Evolutionary conservation across 2,329 filamentous ascomycete genomes (phyloP).

Genomic region (Davidsoniella virescens): DNA sequence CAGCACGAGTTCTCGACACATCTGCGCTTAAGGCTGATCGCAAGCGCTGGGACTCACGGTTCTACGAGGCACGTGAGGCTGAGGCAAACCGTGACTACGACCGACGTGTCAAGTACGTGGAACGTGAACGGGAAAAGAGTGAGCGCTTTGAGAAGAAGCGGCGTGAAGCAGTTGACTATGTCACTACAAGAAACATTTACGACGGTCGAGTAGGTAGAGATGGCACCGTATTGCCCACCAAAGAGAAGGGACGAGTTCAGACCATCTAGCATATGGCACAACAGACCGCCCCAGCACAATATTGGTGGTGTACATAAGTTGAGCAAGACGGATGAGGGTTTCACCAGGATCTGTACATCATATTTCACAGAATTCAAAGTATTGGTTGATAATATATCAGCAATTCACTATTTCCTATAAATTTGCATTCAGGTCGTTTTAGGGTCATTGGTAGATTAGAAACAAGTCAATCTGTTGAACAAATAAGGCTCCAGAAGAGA

Average conservation of each 20-base stretch:
- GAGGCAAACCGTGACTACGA: slow-evolving; percentile 30
- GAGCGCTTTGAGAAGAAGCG: slow-evolving; percentile 32
- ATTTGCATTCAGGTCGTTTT: background rate
- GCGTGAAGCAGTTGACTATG: slow-evolving; percentile 27
- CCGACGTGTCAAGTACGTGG: slow-evolving; percentile 25
- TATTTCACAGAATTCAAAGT: too few relatives aligned
- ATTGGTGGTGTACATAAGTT: background rate
- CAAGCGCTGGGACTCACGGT: slow-evolving; percentile 25
- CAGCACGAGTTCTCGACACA: slow-evolving; percentile 32
- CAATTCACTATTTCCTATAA: background rate
- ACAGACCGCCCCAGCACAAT: background rate
- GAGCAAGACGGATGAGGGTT: too few relatives aligned
- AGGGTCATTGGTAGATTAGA: background rate
- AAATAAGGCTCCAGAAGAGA: too few relatives aligned
- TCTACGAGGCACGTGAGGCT: slow-evolving; percentile 25
- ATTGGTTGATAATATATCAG: background rate
- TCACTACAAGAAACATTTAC: slow-evolving; percentile 16
- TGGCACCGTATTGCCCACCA: background rate
- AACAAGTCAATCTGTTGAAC: background rate
- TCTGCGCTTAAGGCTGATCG: slow-evolving; percentile 30
- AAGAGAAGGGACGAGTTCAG: slow-evolving; percentile 6
- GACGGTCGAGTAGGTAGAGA: background rate
- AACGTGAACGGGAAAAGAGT: slow-evolving; percentile 33
- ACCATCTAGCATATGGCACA: slow-evolving; percentile 2
- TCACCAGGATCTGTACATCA: too few relatives aligned